A percentile compares a stretch with the other conserved stretches of the same genome.
Evolutionary conservation across 2,329 filamentous ascomycete species (phyloP).

Genomic region (Ophiostoma ulmi): DNA sequence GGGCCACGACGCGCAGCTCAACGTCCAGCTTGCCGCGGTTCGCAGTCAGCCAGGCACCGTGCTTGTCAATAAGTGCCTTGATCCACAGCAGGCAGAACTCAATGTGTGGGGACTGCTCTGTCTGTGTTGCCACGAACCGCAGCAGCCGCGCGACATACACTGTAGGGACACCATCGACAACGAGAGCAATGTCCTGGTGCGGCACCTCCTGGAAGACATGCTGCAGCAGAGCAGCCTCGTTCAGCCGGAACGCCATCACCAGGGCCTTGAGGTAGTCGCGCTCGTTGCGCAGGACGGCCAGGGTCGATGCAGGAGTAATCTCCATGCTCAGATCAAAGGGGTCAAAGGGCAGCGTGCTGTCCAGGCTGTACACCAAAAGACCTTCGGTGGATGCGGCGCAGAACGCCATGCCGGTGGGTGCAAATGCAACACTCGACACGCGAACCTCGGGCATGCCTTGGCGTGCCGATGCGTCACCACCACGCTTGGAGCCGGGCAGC

Average conservation of each 20-base stretch:
- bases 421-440: slow-evolving; percentile 79
- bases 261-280: slow-evolving; percentile 85
- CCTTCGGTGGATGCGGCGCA: slow-evolving; percentile 95
- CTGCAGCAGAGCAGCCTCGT: slow-evolving; percentile 74
- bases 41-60: slow-evolving; percentile 80
- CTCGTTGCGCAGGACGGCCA: slow-evolving; percentile 61
- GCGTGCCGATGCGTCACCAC: slow-evolving; percentile 72
- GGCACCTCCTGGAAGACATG: slow-evolving; percentile 83
- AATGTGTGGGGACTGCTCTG: slow-evolving; percentile 84
- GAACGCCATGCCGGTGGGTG: slow-evolving; percentile 82
- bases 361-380: slow-evolving; percentile 85
- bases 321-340: slow-evolving; percentile 94
- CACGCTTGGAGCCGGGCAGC: slow-evolving; percentile 80
- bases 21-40: slow-evolving; percentile 74
- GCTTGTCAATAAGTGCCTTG: slow-evolving; percentile 71
- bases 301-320: slow-evolving; percentile 80
- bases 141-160: slow-evolving; percentile 84
- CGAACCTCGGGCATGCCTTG: slow-evolving; percentile 75
- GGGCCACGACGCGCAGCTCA: slow-evolving; percentile 76
- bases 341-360: slow-evolving; percentile 79
- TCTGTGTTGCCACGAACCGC: slow-evolving; percentile 80
- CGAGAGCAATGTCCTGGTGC: slow-evolving; percentile 64
- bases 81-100: slow-evolving; percentile 96
- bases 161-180: slow-evolving; percentile 71
- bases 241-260: slow-evolving; percentile 95